Conservation (phyloP, 2,329 filamentous ascomycete genomes). For the Penicillium sp. region DNA sequence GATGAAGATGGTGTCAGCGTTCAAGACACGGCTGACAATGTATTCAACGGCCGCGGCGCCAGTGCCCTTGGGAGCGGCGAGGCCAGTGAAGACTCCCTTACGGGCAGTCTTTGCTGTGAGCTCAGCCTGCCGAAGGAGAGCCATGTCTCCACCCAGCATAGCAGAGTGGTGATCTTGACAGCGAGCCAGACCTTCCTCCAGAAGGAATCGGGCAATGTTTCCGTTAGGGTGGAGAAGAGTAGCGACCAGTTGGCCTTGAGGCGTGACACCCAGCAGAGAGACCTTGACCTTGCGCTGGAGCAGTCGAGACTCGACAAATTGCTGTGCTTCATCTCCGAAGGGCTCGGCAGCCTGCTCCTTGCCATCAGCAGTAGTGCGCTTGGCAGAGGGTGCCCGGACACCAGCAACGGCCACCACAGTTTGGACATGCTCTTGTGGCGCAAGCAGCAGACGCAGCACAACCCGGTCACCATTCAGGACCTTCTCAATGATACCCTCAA, state of each 20-base stretch:
- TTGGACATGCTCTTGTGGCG: conserved; percentile 82
- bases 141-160: conserved; percentile 87
- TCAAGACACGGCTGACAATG: conserved; percentile 79
- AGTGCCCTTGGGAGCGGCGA: conserved; percentile 66
- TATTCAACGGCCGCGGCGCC: conserved; percentile 68
- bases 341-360: conserved; percentile 84
- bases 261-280: conserved; percentile 80
- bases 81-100: conserved; percentile 77
- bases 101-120: conserved; percentile 77
- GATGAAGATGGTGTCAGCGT: conserved; percentile 85
- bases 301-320: conserved; percentile 82
- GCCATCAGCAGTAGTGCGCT: conserved; percentile 77
- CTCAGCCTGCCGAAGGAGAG: conserved; percentile 79
- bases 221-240: conserved; percentile 84
- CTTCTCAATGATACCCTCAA: conserved; percentile 86
- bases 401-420: conserved; percentile 88
- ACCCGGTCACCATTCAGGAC: conserved; percentile 90
- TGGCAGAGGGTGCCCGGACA: conserved; percentile 85
- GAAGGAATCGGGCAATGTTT: conserved; percentile 87
- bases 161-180: conserved; percentile 97
- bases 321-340: conserved; percentile 82
- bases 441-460: conserved; percentile 77
- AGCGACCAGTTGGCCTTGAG: conserved; percentile 89
- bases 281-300: conserved; percentile 84
- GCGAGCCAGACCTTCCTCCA: conserved; percentile 84